Percentiles rank a stretch among this genome's conserved stretches.
These are phyloP conservation scores for Parafenestella ontariensis DNA, from an alignment of 2,329 filamentous ascomycete genomes.

Conservation along the genomic window DNA sequence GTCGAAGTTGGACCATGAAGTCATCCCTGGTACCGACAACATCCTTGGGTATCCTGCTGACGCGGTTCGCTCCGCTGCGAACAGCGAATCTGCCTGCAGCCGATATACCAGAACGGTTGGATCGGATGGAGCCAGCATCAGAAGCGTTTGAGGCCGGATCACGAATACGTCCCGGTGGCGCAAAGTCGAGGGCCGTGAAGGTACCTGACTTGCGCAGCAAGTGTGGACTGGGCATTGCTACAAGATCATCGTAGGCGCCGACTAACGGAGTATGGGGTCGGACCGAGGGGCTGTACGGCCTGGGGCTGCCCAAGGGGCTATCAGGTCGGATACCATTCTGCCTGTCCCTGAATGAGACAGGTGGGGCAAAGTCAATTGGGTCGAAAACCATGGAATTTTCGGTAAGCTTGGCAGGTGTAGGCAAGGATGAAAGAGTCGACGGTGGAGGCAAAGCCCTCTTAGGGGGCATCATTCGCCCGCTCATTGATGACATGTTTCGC, in stretches of 20 bases:
- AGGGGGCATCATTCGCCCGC: constrained; percentile 48
- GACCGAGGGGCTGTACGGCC: constrained; percentile 77
- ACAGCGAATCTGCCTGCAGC: constrained; percentile 72
- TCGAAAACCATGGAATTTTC: constrained; percentile 76
- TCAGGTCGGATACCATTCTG: constrained; percentile 69
- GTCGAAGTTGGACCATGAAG: constrained; percentile 64
- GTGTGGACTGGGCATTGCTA: constrained; percentile 85
- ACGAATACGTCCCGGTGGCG: constrained; percentile 75
- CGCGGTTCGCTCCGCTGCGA: constrained; percentile 81
- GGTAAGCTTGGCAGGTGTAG: constrained; percentile 82
- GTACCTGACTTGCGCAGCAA: constrained; percentile 77
- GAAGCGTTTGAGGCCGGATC: constrained; percentile 48
- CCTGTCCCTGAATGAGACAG: constrained; percentile 65
- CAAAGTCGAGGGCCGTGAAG: constrained; percentile 82
- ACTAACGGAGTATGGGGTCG: constrained; percentile 79
- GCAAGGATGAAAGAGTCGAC: constrained; percentile 73
- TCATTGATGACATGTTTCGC: constrained; percentile 53
- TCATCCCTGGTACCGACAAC: constrained; percentile 79
- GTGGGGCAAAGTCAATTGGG: constrained; percentile 87
- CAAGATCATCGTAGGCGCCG: constrained; percentile 85
- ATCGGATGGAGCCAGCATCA: constrained; percentile 62
- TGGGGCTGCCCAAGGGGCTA: constrained; percentile 63
- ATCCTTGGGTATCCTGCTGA: constrained; percentile 83
- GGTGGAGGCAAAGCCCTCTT: constrained; percentile 74
- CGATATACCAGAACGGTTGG: constrained; percentile 81